Percentiles rank a stretch among this genome's conserved stretches.
Conservation (phyloP, 2,329 filamentous ascomycete species). For the Xylaria sp. region DNA sequence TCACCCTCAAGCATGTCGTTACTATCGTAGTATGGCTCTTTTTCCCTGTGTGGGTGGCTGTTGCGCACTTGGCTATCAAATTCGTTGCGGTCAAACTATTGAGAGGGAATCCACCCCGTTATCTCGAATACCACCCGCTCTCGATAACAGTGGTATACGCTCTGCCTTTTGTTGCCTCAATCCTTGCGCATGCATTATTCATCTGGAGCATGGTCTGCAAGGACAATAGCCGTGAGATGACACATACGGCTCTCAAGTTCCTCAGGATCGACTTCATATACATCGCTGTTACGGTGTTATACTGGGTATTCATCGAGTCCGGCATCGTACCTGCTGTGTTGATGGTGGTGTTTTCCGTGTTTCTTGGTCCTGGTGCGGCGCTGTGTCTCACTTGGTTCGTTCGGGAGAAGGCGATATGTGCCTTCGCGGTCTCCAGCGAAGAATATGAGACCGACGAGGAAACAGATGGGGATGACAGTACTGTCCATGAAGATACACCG, state of each 20-base stretch:
- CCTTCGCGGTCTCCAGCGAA: slow-evolving; percentile 15
- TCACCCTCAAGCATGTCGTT: slow-evolving; percentile 54
- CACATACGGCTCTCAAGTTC: slow-evolving; percentile 58
- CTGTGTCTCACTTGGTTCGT: slow-evolving; percentile 47
- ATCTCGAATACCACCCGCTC: slow-evolving; percentile 57
- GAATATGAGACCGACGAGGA: slow-evolving; percentile 28
- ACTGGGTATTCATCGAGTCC: slow-evolving; percentile 65
- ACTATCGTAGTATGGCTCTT: slow-evolving; percentile 62
- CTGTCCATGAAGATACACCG: slow-evolving; percentile 39
- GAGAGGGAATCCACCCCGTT: slow-evolving; percentile 49
- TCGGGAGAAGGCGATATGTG: slow-evolving; percentile 40
- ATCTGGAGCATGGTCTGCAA: slow-evolving; percentile 54
- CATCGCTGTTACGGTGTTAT: slow-evolving; percentile 60
- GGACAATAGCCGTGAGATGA: slow-evolving; percentile 63
- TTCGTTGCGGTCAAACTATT: slow-evolving; percentile 43
- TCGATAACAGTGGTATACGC: slow-evolving; percentile 58
- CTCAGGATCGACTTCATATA: slow-evolving; percentile 61
- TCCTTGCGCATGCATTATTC: slow-evolving; percentile 57
- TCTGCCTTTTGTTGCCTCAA: slow-evolving; percentile 58
- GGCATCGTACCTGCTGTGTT: slow-evolving; percentile 54
- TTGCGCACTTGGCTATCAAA: slow-evolving; percentile 54
- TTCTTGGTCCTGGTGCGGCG: slow-evolving; percentile 54
- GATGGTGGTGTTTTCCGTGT: slow-evolving; percentile 44
- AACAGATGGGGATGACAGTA: slow-evolving; percentile 36
- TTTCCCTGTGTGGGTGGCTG: slow-evolving; percentile 62